Evolutionary conservation across 371 early-diverging fungal species (phyloP).

Genomic region (Mortierella sp.): DNA sequence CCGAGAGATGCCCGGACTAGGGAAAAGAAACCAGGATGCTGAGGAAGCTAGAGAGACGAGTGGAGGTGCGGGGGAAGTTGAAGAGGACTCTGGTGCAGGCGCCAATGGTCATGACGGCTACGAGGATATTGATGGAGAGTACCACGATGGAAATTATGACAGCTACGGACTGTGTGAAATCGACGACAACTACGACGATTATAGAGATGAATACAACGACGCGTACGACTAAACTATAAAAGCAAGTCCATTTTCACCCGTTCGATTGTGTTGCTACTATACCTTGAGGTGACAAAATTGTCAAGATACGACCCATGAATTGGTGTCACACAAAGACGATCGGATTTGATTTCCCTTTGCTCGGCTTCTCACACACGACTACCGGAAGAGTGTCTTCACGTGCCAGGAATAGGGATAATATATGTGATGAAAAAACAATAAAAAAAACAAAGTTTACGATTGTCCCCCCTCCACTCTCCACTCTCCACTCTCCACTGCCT

Average conservation of each 20-base stretch:
- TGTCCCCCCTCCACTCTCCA: background rate
- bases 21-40: background rate
- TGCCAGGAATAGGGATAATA: background rate
- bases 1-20: background rate
- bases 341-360: background rate
- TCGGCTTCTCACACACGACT: background rate
- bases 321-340: conserved; percentile 1
- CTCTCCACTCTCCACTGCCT: conserved; percentile 4
- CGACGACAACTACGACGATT: background rate
- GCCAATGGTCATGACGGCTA: conserved; percentile 1
- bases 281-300: background rate
- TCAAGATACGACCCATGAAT: background rate
- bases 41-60: background rate
- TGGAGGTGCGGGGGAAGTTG: background rate
- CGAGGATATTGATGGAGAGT: background rate
- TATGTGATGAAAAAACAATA: background rate
- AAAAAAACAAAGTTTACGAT: background rate
- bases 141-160: background rate
- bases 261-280: too few species aligned
- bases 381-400: background rate
- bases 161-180: background rate
- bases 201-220: conserved; percentile 5
- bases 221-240: background rate
- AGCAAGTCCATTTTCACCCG: background rate
- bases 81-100: background rate